Conservation (phyloP, 331 rosid genomes). For the Quercus tomentella region DNA sequence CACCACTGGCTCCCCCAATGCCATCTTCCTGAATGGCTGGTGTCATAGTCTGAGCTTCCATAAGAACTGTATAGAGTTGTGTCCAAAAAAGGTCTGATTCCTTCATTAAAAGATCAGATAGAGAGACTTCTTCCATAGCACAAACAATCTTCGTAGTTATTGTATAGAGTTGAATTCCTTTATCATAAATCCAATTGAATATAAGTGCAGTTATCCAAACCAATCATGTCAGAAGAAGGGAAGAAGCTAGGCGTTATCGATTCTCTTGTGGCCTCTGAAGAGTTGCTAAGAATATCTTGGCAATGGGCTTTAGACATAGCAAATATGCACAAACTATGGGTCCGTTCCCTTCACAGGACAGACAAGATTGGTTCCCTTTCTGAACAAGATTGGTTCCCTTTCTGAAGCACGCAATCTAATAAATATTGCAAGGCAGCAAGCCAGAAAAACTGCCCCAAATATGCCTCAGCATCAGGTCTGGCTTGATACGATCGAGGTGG, state of each 20-base stretch:
- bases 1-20: too few species aligned
- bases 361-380: constrained; percentile 76
- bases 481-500: constrained; percentile 81
- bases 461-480: constrained; percentile 94
- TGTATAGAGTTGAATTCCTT: not conserved
- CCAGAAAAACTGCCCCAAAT: constrained; percentile 72
- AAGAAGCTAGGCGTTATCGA: constrained; percentile 83
- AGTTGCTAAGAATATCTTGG: constrained; percentile 71
- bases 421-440: constrained; percentile 64
- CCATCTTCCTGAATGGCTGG: too few species aligned
- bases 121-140: too few species aligned
- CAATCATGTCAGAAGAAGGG: constrained; percentile 93
- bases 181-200: not conserved
- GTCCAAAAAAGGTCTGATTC: too few species aligned
- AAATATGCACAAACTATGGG: constrained; percentile 70
- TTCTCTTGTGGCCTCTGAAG: constrained; percentile 69
- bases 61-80: too few species aligned
- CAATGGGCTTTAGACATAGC: constrained; percentile 85
- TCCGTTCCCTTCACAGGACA: constrained; percentile 85
- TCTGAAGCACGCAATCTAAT: constrained; percentile 67
- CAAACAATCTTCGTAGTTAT: too few species aligned
- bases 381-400: constrained; percentile 66
- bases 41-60: too few species aligned
- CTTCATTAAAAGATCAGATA: too few species aligned
- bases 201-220: constrained; percentile 60